phyloP scores from a whole-genome alignment of 768 basidiomycete species.

The Boletellus ananiceps region DNA sequence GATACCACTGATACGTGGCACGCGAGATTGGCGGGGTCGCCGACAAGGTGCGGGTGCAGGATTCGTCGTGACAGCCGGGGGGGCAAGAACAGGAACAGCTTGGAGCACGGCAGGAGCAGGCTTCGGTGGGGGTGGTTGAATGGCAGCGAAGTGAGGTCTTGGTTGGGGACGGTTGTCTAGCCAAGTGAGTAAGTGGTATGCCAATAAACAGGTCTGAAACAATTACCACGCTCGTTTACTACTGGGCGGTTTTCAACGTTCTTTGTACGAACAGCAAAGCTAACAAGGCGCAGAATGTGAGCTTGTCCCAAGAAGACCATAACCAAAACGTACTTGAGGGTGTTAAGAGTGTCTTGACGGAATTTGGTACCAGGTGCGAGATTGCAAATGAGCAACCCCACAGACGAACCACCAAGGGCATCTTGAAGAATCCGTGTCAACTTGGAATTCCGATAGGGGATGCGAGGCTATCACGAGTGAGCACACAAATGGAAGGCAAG shows the following conservation, averaged over 20 bases:
- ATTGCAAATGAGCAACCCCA: constrained; percentile 82
- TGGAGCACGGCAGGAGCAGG: constrained; percentile 46
- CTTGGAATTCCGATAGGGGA: constrained; percentile 89
- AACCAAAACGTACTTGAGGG: constrained; percentile 62
- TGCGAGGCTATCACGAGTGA: constrained; percentile 49
- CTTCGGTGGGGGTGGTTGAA: constrained; percentile 42
- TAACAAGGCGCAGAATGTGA: constrained; percentile 22
- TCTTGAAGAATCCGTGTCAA: constrained; percentile 88
- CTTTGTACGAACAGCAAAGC: constrained; percentile 82
- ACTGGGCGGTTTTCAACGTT: constrained; percentile 81
- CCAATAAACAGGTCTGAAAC: neutral
- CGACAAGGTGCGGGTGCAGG: constrained; percentile 17
- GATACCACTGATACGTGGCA: constrained; percentile 30
- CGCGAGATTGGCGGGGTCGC: constrained; percentile 29
- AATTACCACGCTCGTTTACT: constrained; percentile 69
- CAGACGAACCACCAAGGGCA: constrained; percentile 76
- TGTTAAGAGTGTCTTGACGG: constrained; percentile 83
- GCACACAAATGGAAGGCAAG: neutral
- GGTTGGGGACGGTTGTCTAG: constrained; percentile 55
- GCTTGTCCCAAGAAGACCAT: neutral
- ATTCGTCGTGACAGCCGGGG: constrained; percentile 7
- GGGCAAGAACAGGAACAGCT: constrained; percentile 31
- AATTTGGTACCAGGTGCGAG: constrained; percentile 80
- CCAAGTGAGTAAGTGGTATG: neutral
- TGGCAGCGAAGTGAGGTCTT: constrained; percentile 65